Evolutionary conservation across 2,329 filamentous ascomycete species (phyloP).

Genomic region (Alternaria sp.): DNA sequence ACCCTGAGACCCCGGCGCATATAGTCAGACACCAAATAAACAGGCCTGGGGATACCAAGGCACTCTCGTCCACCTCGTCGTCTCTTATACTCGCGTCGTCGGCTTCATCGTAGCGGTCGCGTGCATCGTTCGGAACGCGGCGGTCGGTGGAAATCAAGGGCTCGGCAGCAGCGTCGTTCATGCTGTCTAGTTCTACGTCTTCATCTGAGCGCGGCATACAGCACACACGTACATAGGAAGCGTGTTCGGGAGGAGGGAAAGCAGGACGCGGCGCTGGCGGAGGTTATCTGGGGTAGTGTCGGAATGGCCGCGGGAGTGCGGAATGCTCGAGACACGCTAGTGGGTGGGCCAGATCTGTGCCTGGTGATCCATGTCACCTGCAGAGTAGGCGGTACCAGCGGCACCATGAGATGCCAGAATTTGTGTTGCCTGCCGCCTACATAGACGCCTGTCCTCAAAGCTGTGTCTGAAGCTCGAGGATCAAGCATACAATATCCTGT

Average conservation of each 20-base stretch:
- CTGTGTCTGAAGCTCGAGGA: neutral
- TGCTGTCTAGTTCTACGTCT: conserved; percentile 33
- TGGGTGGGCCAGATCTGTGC: conserved; percentile 8
- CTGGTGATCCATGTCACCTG: conserved; percentile 14
- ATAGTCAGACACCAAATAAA: conserved; percentile 65
- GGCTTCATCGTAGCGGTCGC: conserved; percentile 21
- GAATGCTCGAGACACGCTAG: conserved; percentile 13
- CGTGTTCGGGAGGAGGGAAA: neutral
- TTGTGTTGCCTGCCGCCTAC: neutral
- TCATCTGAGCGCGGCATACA: conserved; percentile 16
- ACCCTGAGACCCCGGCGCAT: conserved; percentile 63
- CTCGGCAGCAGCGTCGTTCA: conserved; percentile 40
- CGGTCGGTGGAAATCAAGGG: conserved; percentile 35
- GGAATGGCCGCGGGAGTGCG: conserved; percentile 14
- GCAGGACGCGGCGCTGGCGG: neutral
- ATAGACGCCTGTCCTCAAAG: too few relatives aligned
- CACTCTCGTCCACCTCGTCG: conserved; percentile 45
- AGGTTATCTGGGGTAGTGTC: conserved; percentile 13
- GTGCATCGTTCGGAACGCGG: conserved; percentile 12
- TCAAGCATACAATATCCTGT: too few relatives aligned
- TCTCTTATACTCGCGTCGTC: conserved; percentile 15
- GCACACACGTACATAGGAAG: neutral
- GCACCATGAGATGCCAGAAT: neutral
- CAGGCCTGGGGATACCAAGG: conserved; percentile 31
- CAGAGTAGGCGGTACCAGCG: neutral